Evolutionary conservation across 169 alveolate species (phyloP).

Genomic region (Perkinsus marinus): DNA sequence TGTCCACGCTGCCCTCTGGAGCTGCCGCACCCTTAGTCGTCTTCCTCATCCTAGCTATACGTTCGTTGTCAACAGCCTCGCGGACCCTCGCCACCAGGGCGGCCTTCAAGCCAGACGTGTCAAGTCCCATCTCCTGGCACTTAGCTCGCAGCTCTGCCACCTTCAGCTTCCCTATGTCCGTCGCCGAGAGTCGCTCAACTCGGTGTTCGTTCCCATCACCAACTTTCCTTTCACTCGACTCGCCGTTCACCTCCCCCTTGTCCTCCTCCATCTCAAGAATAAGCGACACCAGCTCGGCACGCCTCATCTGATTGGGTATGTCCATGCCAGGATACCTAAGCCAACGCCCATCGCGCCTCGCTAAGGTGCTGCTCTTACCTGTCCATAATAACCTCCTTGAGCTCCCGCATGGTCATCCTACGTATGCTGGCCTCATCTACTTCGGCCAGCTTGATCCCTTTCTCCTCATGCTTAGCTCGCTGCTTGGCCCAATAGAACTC

Average conservation of each 20-base stretch:
- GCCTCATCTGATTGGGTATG: not conserved
- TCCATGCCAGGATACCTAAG: not conserved
- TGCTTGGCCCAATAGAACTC: not conserved
- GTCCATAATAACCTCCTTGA: not conserved
- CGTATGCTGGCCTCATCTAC: not conserved
- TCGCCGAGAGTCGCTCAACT: not conserved
- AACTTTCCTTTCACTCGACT: not conserved
- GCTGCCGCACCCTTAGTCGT: not conserved
- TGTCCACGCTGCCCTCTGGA: not conserved
- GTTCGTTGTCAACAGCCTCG: not conserved
- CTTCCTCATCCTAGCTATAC: not conserved
- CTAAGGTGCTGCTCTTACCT: not conserved
- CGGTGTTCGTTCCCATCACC: not conserved
- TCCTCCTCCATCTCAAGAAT: not conserved
- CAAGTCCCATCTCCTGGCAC: not conserved
- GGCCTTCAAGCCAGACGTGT: not conserved
- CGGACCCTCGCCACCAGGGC: not conserved
- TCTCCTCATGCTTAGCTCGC: not conserved
- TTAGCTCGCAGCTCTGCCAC: not conserved
- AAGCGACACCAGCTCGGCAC: not conserved
- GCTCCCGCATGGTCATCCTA: not conserved
- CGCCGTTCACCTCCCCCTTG: constrained; percentile 2
- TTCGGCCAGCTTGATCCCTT: not conserved
- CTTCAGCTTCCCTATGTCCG: not conserved
- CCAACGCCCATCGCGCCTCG: not conserved